Base-by-base conservation (phyloP, 2,329 filamentous ascomycete species). In the Penicillium sp. region DNA sequence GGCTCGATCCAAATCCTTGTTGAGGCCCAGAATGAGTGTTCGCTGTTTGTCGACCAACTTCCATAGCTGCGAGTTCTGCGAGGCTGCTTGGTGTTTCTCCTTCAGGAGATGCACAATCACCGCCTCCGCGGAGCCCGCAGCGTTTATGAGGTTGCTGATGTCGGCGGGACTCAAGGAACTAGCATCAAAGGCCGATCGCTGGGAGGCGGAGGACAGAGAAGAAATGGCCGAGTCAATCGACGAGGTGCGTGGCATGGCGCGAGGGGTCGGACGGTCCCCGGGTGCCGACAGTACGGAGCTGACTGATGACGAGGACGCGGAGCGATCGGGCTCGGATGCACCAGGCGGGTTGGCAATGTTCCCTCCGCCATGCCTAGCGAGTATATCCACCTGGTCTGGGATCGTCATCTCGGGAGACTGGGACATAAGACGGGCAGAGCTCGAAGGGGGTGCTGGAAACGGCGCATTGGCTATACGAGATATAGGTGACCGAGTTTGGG, bases 141-240 rank as follows among this genome's bases (percentile, higher is more conserved):
- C 86, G 69, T 89, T 86, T 64, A 98, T 90, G 37, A 97, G 81
- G 66, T 86, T 85, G 39, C 86, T 86, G 68, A 96, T 89, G 70
- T 98, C 93, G 14, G 89, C 83, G n/a, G 84, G 80, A 28, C 83
- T 85, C n/a, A 85, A 78, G 35, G 83, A 76, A 63, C 76, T 83
- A 37, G 74, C 71, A 65, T 89, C 87, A 49, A 84, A 82, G 0
- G 86, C 82, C 28, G 80, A 82, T 67, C 86, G 88, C 57, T 86
- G 81, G 55, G 86, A 84, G 10, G 81, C 82, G 6, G 79, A 75
- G 43, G 91, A 91, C 51, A 91, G 83, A 10, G 86, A 86, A 2
- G 94, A 96, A 49, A 96, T 89, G n/a, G 91, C 90, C 11, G 93
- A 97, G 75, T 98, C 94, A 70, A 96, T 94, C 11, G 94, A 97